Evolutionary conservation across 306 rosid species (phyloP), one percentile per base, ranked within the genome.

Genomic region (Lathyrus sativus): DNA sequence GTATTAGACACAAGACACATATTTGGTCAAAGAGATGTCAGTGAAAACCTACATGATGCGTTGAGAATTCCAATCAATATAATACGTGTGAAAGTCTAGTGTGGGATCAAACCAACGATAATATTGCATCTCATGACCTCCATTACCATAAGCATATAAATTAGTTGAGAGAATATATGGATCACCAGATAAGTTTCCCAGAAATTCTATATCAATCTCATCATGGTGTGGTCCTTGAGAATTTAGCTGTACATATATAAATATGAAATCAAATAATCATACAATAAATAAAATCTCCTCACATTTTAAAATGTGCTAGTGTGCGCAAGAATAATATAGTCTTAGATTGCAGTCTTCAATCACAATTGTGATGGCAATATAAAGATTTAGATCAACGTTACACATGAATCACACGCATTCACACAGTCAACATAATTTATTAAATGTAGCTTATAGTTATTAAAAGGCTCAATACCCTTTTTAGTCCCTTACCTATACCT

Each of bases 91-190:
- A 11, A 70, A 82, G 44, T 82, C 70, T 2, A 11, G 28, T 4
- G 85, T 82, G 28, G 85, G 85, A 67, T 82, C 85, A 56, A 78
- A 82, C 85, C 83, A 82, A 48, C 74, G 83, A 64, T 82, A 78
- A 62, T 11, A 78, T 2, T 82, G 85, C 43, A 78, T 6, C 61
- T 82, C 85, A 7, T 77, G 80, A 54, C 72, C 78, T 0, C 85
- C 83, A 18, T 37, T 17, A 9, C 85, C 83, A 60, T 82, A 24
- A 1, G 82, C 78, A 61, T 51, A 81, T 19, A 81, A n/a, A 39
- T 81, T 81, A 2, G 85, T 81, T 24, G 83, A 78, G 42, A 82
- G 71, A 15, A 78, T 19, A 39, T 82, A 82, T 17, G 83, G 85
- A 19, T 78, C 78, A 38, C 85, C 83, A 9, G 76, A 13, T 44